phyloP scores from a whole-genome alignment of 2,329 filamentous ascomycete species.

The Arachnopeziza araneosa region DNA sequence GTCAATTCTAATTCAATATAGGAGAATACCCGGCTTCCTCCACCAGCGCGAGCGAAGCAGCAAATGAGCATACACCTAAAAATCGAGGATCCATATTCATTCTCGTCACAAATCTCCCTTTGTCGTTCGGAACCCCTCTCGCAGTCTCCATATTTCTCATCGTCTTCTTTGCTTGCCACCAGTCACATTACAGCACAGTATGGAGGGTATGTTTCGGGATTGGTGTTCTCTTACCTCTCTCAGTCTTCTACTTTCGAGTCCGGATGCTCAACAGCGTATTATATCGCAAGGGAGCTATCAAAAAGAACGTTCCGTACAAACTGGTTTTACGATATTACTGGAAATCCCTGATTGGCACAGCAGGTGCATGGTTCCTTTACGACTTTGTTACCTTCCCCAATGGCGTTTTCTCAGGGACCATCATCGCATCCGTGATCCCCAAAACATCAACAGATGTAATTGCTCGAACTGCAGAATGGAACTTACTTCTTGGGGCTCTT shows the following conservation, averaged over 20 bases:
- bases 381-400: constrained; percentile 52
- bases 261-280: constrained; percentile 47
- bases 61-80: constrained; percentile 42
- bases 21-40: constrained; percentile 51
- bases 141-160: constrained; percentile 35
- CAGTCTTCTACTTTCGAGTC: constrained; percentile 48
- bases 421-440: constrained; percentile 31
- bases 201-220: constrained; percentile 47
- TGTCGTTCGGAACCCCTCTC: constrained; percentile 44
- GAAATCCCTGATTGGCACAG: constrained; percentile 39
- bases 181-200: constrained; percentile 34
- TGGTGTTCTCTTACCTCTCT: constrained; percentile 39
- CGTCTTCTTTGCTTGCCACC: constrained; percentile 39
- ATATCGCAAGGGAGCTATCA: constrained; percentile 25
- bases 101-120: constrained; percentile 46
- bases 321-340: constrained; percentile 54
- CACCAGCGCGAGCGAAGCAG: constrained; percentile 46
- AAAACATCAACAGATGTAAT: constrained; percentile 22
- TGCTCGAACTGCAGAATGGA: constrained; percentile 43
- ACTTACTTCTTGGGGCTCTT: constrained; percentile 35
- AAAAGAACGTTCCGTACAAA: constrained; percentile 44
- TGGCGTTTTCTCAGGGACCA: constrained; percentile 49
- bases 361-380: constrained; percentile 26
- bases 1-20: neutral
- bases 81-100: constrained; percentile 50